These are phyloP conservation scores for Hypoxylon sp. DNA, from an alignment of 2,329 filamentous ascomycete species.

Conservation along the genomic window DNA sequence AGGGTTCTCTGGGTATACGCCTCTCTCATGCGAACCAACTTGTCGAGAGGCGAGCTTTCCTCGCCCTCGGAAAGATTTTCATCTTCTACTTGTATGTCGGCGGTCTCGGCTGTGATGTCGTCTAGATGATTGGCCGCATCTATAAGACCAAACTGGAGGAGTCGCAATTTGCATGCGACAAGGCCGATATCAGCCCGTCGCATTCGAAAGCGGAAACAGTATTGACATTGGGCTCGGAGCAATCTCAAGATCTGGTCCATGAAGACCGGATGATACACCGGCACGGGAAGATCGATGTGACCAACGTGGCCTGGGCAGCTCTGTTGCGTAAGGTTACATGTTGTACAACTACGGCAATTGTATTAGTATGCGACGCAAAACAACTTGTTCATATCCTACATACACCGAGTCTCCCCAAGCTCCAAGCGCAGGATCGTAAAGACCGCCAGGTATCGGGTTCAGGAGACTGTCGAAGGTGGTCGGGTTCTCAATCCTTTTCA, in stretches of 20 bases:
- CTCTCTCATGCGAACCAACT: conserved; percentile 64
- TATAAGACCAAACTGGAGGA: conserved; percentile 85
- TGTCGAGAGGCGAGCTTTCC: conserved; percentile 66
- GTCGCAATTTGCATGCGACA: conserved; percentile 84
- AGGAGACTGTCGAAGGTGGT: conserved; percentile 93
- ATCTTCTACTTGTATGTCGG: conserved; percentile 58
- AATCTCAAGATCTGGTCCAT: conserved; percentile 91
- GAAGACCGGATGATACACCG: conserved; percentile 96
- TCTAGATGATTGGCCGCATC: conserved; percentile 64
- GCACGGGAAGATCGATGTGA: conserved; percentile 93
- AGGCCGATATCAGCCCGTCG: conserved; percentile 80
- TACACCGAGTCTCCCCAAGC: conserved; percentile 89
- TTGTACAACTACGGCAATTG: conserved; percentile 76
- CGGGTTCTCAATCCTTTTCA: conserved; percentile 92
- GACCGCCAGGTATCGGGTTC: conserved; percentile 88
- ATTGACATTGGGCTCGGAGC: conserved; percentile 87
- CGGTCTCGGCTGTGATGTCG: conserved; percentile 54
- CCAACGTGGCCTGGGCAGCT: conserved; percentile 93
- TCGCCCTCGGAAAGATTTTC: conserved; percentile 75
- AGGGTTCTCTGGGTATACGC: conserved; percentile 81
- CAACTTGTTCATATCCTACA: conserved; percentile 51
- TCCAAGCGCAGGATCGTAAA: conserved; percentile 92
- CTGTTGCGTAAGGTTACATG: conserved; percentile 85
- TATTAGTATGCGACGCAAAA: conserved; percentile 29
- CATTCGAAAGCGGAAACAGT: conserved; percentile 89